Percentiles rank a stretch among this genome's conserved stretches.
These are phyloP conservation scores for Fusarium tjaetaba DNA, from an alignment of 2,329 filamentous ascomycete genomes.

Conservation along the genomic window DNA sequence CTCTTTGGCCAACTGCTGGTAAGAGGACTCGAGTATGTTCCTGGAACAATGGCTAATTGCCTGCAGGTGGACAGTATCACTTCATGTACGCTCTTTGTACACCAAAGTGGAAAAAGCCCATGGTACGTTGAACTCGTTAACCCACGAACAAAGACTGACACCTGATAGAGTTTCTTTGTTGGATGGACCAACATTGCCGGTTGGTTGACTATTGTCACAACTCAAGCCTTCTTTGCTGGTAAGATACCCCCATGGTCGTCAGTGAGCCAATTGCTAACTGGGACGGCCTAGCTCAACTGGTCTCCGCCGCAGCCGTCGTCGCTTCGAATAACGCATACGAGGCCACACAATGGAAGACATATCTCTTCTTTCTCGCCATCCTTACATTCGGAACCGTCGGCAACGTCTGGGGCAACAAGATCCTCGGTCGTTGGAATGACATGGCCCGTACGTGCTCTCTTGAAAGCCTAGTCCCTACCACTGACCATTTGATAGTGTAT, in stretches of 20 bases:
- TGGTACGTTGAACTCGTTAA: not conserved
- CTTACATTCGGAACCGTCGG: slow-evolving; percentile 34
- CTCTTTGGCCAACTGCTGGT: slow-evolving; percentile 58
- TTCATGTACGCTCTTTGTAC: slow-evolving; percentile 56
- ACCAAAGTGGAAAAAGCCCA: slow-evolving; percentile 48
- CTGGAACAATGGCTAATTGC: fast-evolving
- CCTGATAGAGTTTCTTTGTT: slow-evolving; percentile 52
- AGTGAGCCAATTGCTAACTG: not conserved
- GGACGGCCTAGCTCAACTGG: slow-evolving; percentile 49
- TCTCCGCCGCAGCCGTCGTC: slow-evolving; percentile 54
- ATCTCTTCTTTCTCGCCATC: slow-evolving; percentile 52
- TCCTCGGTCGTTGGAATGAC: slow-evolving; percentile 55
- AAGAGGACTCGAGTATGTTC: not conserved
- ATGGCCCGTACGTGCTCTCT: slow-evolving; percentile 44
- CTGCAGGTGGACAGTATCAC: slow-evolving; percentile 53
- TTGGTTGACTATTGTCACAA: slow-evolving; percentile 57
- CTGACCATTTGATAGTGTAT: slow-evolving; percentile 42
- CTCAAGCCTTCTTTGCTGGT: slow-evolving; percentile 56
- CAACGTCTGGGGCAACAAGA: slow-evolving; percentile 51
- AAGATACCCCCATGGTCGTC: not conserved
- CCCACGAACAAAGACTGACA: not conserved
- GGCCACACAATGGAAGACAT: slow-evolving; percentile 53
- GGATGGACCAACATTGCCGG: slow-evolving; percentile 57
- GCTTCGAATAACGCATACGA: slow-evolving; percentile 52
- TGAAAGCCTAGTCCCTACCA: too few relatives aligned